Percentiles rank a stretch among this genome's conserved stretches.
These are phyloP conservation scores for Ascochyta rabiei DNA, from an alignment of 2,329 filamentous ascomycete species.

Conservation along the genomic window DNA sequence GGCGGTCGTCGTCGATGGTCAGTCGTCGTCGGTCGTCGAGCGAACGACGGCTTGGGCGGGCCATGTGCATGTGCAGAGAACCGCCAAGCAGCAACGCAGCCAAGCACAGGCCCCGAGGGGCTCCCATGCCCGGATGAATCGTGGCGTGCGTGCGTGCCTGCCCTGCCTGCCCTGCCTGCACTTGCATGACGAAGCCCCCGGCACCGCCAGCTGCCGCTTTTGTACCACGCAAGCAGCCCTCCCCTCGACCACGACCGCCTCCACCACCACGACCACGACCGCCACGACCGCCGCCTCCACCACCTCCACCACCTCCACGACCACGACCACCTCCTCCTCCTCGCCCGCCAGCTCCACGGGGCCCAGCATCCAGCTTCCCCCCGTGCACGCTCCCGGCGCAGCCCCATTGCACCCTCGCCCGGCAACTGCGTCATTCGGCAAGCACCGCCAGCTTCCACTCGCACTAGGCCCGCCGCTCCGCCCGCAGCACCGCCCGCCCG, in stretches of 20 bases:
- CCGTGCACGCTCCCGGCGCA: not conserved
- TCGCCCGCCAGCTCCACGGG: constrained; percentile 18
- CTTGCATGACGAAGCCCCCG: constrained; percentile 15
- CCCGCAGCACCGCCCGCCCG: too few relatives aligned
- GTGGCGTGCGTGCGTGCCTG: too few relatives aligned
- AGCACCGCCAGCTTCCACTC: constrained; percentile 9
- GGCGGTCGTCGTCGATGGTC: not conserved
- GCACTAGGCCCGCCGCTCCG: not conserved
- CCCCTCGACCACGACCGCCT: constrained; percentile 14
- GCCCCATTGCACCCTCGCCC: not conserved
- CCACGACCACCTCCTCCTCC: too few relatives aligned
- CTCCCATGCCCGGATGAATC: constrained; percentile 11
- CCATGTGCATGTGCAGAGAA: not conserved
- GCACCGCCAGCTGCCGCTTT: constrained; percentile 21
- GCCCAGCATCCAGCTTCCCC: constrained; percentile 17
- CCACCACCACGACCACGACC: constrained; percentile 6
- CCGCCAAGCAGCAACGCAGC: not conserved
- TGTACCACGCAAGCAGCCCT: constrained; percentile 20
- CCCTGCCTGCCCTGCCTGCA: too few relatives aligned
- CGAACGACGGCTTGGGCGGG: not conserved
- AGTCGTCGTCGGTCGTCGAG: not conserved
- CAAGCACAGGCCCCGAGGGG: constrained; percentile 11
- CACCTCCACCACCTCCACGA: constrained; percentile 13
- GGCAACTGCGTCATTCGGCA: constrained; percentile 6
- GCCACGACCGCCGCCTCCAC: constrained; percentile 13